Percentiles rank a stretch among this genome's conserved stretches.
phyloP scores from a whole-genome alignment of 805 yeast species.

The Saccharomycopsis olivae region DNA sequence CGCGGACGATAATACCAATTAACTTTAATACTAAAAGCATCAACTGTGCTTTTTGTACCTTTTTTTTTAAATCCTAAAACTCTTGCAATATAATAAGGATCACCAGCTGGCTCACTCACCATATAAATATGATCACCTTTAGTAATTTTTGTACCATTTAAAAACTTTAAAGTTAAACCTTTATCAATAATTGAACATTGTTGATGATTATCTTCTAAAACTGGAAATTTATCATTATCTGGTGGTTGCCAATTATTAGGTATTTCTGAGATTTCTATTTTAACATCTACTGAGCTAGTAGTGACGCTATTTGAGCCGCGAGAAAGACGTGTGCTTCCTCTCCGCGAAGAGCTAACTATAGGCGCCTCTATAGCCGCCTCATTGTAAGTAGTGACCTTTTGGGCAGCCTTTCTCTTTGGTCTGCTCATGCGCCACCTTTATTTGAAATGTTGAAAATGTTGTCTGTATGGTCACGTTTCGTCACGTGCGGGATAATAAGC shows the following conservation, averaged over 20 bases:
- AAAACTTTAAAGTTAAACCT: constrained; percentile 12
- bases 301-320: background rate
- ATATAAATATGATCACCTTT: constrained; percentile 59
- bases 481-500: no score
- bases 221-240: constrained; percentile 5
- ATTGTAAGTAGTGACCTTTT: constrained; percentile 13
- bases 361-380: no score
- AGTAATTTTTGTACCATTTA: constrained; percentile 18
- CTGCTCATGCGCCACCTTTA: no score
- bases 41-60: constrained; percentile 36
- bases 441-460: no score
- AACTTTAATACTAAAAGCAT: constrained; percentile 49
- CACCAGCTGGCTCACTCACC: constrained; percentile 89
- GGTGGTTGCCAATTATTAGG: constrained; percentile 18
- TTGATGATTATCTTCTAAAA: constrained; percentile 1
- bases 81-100: constrained; percentile 84
- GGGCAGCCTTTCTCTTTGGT: constrained; percentile 17
- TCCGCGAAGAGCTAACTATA: no score
- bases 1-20: constrained; percentile 91
- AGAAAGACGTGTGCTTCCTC: no score
- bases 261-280: constrained; percentile 10
- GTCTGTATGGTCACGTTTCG: no score
- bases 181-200: constrained; percentile 3
- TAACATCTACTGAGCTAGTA: no score
- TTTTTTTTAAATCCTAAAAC: constrained; percentile 59